Evolutionary conservation across 768 basidiomycete species (phyloP).

Genomic region (Panellus pusillus): DNA sequence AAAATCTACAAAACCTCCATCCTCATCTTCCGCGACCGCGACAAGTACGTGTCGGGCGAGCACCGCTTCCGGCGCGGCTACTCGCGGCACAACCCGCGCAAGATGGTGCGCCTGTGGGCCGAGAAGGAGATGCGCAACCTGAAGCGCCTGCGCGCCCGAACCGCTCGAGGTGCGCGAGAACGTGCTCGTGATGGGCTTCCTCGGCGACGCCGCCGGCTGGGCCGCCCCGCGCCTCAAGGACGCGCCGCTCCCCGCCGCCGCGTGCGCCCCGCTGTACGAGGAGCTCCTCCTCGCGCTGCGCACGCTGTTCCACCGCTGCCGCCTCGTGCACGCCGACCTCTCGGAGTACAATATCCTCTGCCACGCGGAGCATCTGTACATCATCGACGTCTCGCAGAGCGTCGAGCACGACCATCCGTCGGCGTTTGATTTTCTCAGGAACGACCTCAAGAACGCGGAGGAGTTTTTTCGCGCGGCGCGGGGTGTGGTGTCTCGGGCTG

Average conservation of each 20-base stretch:
- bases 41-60: slow-evolving; percentile 94
- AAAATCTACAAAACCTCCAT: slow-evolving; percentile 99
- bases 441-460: slow-evolving; percentile 89
- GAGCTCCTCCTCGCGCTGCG: slow-evolving; percentile 81
- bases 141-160: slow-evolving; percentile 81
- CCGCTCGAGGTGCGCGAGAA: slow-evolving; percentile 95
- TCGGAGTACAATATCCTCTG: slow-evolving; percentile 98
- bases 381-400: slow-evolving; percentile 98
- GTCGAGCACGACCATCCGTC: slow-evolving; percentile 98
- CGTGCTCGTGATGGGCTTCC: slow-evolving; percentile 92
- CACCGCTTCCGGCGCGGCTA: slow-evolving; percentile 93
- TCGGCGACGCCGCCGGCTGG: slow-evolving; percentile 82
- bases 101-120: slow-evolving; percentile 99
- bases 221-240: slow-evolving; percentile 95
- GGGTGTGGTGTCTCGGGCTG: slow-evolving; percentile 75
- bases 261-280: slow-evolving; percentile 63
- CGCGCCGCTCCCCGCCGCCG: slow-evolving; percentile 52
- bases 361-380: slow-evolving; percentile 76
- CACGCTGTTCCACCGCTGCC: slow-evolving; percentile 86
- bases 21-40: slow-evolving; percentile 95
- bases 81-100: slow-evolving; percentile 87
- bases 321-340: slow-evolving; percentile 95
- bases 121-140: slow-evolving; percentile 99
- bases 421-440: slow-evolving; percentile 94
- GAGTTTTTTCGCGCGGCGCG: slow-evolving; percentile 85